Evolutionary conservation across 2,329 filamentous ascomycete genomes (phyloP).

Genomic region (Stemphylium beticola): DNA sequence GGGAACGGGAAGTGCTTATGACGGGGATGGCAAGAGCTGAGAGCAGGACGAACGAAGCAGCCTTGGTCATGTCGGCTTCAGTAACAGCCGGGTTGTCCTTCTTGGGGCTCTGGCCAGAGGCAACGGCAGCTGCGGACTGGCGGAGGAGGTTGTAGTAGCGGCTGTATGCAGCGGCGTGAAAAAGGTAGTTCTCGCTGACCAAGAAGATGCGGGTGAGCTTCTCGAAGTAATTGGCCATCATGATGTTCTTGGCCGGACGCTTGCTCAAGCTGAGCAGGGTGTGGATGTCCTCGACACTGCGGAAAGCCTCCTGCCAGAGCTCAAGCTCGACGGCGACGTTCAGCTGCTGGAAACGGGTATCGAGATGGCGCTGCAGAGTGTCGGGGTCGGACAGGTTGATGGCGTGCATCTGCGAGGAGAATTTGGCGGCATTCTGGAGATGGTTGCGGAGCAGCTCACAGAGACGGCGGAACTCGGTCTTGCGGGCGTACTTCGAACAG

Average conservation of each 20-base stretch:
- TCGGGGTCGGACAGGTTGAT: conserved; percentile 99
- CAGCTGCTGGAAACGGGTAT: conserved; percentile 97
- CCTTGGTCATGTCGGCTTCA: conserved; percentile 90
- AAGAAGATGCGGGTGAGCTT: conserved; percentile 98
- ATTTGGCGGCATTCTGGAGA: conserved; percentile 98
- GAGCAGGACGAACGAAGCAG: conserved; percentile 92
- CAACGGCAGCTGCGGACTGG: conserved; percentile 82
- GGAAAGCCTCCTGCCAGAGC: conserved; percentile 99
- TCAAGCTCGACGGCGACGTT: conserved; percentile 98
- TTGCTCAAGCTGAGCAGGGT: conserved; percentile 97
- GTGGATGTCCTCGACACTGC: conserved; percentile 98
- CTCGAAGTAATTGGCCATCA: conserved; percentile 99
- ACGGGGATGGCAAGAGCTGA: conserved; percentile 97
- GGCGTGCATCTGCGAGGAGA: conserved; percentile 98
- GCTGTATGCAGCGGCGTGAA: conserved; percentile 97
- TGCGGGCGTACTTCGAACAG: conserved; percentile 96
- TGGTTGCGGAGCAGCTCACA: conserved; percentile 98
- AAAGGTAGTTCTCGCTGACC: conserved; percentile 98
- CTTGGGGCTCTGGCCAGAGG: conserved; percentile 86
- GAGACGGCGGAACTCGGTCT: conserved; percentile 98
- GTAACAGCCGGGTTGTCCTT: conserved; percentile 89
- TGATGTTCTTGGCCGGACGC: conserved; percentile 95
- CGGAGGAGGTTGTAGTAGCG: conserved; percentile 96
- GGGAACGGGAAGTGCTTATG: conserved; percentile 96
- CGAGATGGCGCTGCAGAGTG: conserved; percentile 93